Percentiles rank a stretch among this genome's conserved stretches.
phyloP scores from a whole-genome alignment of 2,329 filamentous ascomycete genomes.

The Talaromyces sp. region DNA sequence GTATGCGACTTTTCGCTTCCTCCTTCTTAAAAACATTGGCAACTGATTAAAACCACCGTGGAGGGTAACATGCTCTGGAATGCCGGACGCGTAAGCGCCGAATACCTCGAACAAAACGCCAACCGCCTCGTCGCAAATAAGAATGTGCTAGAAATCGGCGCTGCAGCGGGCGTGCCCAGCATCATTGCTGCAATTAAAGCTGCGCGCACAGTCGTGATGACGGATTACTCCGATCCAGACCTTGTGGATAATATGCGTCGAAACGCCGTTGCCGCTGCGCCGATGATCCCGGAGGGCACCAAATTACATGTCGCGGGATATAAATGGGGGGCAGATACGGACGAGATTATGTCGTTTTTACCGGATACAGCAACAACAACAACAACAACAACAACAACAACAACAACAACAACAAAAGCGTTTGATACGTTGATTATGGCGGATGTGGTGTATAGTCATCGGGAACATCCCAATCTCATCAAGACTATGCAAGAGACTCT shows the following conservation, averaged over 20 bases:
- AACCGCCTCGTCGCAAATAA: slow-evolving; percentile 55
- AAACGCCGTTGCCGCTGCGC: slow-evolving; percentile 61
- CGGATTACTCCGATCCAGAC: slow-evolving; percentile 82
- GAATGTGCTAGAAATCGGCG: slow-evolving; percentile 82
- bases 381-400: too few species aligned
- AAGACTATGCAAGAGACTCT: slow-evolving; percentile 66
- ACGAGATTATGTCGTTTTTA: slow-evolving; percentile 56
- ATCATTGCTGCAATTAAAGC: slow-evolving; percentile 70
- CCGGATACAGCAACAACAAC: slow-evolving; percentile 26
- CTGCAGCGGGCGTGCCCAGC: slow-evolving; percentile 78
- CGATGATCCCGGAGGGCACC: slow-evolving; percentile 35
- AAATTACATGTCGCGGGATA: slow-evolving; percentile 63
- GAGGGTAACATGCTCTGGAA: slow-evolving; percentile 88
- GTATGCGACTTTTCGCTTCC: slow-evolving; percentile 40
- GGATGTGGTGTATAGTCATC: slow-evolving; percentile 86
- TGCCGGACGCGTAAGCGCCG: slow-evolving; percentile 69
- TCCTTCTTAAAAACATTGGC: neutral
- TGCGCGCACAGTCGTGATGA: slow-evolving; percentile 66
- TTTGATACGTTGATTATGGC: slow-evolving; percentile 85
- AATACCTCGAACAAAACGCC: slow-evolving; percentile 70
- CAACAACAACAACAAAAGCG: slow-evolving; percentile 20
- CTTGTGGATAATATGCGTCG: slow-evolving; percentile 72
- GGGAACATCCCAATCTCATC: slow-evolving; percentile 74
- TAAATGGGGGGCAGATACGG: slow-evolving; percentile 70
- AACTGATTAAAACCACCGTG: slow-evolving; percentile 21